phyloP scores from a whole-genome alignment of 495 filamentous ascomycete genomes.

The Extremus antarcticus region DNA sequence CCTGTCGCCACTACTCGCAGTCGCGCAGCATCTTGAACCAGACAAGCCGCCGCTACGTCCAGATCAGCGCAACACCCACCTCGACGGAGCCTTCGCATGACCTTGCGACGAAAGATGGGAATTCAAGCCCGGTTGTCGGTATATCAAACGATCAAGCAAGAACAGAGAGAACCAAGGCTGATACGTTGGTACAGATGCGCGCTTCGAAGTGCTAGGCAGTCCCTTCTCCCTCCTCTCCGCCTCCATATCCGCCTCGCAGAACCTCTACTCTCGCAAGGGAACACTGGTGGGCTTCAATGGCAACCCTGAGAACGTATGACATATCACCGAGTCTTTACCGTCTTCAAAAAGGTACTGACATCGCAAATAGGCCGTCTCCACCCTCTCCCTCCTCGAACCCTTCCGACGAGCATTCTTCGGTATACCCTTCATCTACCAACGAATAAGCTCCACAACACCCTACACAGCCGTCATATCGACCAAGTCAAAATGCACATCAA shows the following conservation, averaged over 20 bases:
- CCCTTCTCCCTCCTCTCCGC: slow-evolving; percentile 89
- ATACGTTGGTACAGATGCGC: slow-evolving; percentile 56
- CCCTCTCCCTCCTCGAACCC: slow-evolving; percentile 75
- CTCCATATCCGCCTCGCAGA: slow-evolving; percentile 81
- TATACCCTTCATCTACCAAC: slow-evolving; percentile 90
- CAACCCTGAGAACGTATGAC: slow-evolving; percentile 69
- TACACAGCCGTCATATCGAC: slow-evolving; percentile 78
- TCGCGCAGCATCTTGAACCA: background rate
- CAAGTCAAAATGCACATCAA: slow-evolving; percentile 71
- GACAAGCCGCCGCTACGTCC: slow-evolving; percentile 17
- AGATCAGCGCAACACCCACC: slow-evolving; percentile 31
- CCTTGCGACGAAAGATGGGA: slow-evolving; percentile 8
- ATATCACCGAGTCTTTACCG: background rate
- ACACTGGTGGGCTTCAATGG: slow-evolving; percentile 85
- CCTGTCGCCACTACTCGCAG: slow-evolving; percentile 17
- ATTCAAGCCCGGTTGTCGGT: slow-evolving; percentile 21
- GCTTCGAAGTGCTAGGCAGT: slow-evolving; percentile 81
- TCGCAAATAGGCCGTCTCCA: slow-evolving; percentile 53
- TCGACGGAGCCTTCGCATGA: slow-evolving; percentile 18
- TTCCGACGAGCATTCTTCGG: slow-evolving; percentile 64
- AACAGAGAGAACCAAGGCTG: background rate
- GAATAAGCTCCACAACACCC: slow-evolving; percentile 71
- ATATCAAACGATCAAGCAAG: background rate
- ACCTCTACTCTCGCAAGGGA: slow-evolving; percentile 80
- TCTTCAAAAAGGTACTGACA: background rate